These are phyloP conservation scores for Biscutella auriculata DNA, from an alignment of 441 rosid genomes.

Conservation along the genomic window DNA sequence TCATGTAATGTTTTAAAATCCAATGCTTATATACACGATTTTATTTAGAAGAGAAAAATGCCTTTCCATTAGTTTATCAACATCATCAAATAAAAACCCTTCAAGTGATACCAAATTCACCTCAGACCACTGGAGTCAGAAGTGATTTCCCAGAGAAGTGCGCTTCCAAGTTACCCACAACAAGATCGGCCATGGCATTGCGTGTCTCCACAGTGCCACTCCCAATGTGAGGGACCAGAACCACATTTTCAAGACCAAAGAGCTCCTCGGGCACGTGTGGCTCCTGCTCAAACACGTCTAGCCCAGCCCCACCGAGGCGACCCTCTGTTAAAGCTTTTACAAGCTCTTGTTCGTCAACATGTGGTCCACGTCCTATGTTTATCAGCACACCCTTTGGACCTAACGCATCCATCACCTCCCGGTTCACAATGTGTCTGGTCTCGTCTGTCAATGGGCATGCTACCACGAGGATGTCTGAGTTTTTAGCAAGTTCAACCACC, in stretches of 20 bases:
- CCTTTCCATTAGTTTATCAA: not conserved
- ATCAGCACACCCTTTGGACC: slow-evolving; percentile 46
- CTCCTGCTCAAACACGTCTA: slow-evolving; percentile 54
- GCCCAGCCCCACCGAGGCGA: slow-evolving; percentile 48
- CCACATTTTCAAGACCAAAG: slow-evolving; percentile 40
- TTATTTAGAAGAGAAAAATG: not conserved
- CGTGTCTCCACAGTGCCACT: slow-evolving; percentile 53
- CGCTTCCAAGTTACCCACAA: slow-evolving; percentile 42
- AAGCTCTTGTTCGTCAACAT: slow-evolving; percentile 48
- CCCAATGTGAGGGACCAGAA: slow-evolving; percentile 50
- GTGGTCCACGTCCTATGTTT: slow-evolving; percentile 52
- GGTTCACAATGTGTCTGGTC: slow-evolving; percentile 39
- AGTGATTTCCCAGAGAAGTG: slow-evolving; percentile 36
- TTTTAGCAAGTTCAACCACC: slow-evolving; percentile 36
- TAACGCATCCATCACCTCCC: slow-evolving; percentile 43
- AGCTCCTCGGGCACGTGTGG: slow-evolving; percentile 46
- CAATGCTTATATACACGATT: too few species aligned
- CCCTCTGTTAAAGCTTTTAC: slow-evolving; percentile 50
- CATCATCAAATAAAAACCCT: not conserved
- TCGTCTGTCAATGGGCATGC: slow-evolving; percentile 43
- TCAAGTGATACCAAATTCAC: not conserved
- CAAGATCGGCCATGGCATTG: slow-evolving; percentile 56
- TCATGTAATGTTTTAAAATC: not conserved
- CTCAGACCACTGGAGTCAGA: slow-evolving; percentile 34
- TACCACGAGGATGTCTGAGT: slow-evolving; percentile 45